Conservation (phyloP, 1,139 yeast genomes). For the Candida buenavistaensis region DNA sequence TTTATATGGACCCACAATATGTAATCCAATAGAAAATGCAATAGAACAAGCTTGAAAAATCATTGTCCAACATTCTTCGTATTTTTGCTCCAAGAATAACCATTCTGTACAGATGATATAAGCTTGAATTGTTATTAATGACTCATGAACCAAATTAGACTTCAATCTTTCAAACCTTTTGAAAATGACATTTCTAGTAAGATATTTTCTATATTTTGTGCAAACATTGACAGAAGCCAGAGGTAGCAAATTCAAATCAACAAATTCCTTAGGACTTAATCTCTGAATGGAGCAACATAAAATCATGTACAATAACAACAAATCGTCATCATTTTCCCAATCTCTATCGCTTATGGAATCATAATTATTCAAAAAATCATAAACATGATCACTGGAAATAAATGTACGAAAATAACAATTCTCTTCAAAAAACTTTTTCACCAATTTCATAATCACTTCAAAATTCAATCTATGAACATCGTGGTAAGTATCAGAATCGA, state of each 20-base stretch:
- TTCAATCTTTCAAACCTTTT: slow-evolving; percentile 44
- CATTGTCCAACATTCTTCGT: slow-evolving; percentile 53
- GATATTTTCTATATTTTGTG: slow-evolving; percentile 26
- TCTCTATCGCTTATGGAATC: slow-evolving; percentile 30
- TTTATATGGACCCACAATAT: slow-evolving; percentile 40
- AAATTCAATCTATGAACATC: slow-evolving; percentile 24
- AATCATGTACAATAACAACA: slow-evolving; percentile 46
- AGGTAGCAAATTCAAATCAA: slow-evolving; percentile 24
- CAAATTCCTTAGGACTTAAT: slow-evolving; percentile 36
- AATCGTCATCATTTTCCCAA: slow-evolving; percentile 54
- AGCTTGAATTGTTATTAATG: slow-evolving; percentile 47
- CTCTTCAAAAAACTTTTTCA: slow-evolving; percentile 33
- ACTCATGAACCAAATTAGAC: slow-evolving; percentile 47
- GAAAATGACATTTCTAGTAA: slow-evolving; percentile 32
- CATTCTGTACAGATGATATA: slow-evolving; percentile 54
- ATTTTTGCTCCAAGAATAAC: slow-evolving; percentile 47
- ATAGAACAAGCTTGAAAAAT: slow-evolving; percentile 49
- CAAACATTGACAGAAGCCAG: slow-evolving; percentile 19
- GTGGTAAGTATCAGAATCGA: slow-evolving; percentile 22
- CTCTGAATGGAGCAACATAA: slow-evolving; percentile 41
- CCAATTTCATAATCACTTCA: slow-evolving; percentile 26
- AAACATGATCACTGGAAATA: slow-evolving; percentile 26
- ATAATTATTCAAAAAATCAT: slow-evolving; percentile 31
- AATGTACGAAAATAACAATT: slow-evolving; percentile 33
- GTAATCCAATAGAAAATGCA: slow-evolving; percentile 53